Conservation (phyloP, 257 asterid genomes). For the Solanum phureja region DNA sequence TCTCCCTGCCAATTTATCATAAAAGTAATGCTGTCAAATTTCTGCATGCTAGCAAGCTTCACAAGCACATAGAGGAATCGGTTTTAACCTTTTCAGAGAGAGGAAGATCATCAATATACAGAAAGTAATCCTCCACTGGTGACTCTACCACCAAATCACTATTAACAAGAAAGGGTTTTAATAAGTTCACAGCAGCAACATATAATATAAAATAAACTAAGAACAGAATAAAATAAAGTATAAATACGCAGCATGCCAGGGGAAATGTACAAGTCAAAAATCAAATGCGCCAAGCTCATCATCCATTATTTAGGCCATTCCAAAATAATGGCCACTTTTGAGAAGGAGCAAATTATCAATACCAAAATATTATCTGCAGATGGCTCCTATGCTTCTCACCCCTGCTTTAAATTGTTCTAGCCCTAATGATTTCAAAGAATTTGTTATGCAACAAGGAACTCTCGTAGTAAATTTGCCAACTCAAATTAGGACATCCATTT, state of each 20-base stretch:
- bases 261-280: not conserved
- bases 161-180: not conserved
- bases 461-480: not conserved
- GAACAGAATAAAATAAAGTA: not conserved
- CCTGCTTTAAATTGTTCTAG: not conserved
- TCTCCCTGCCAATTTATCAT: constrained; percentile 37
- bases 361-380: not conserved
- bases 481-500: not conserved
- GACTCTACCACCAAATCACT: constrained; percentile 92
- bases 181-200: not conserved
- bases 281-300: not conserved
- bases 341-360: not conserved
- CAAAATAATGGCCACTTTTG: not conserved
- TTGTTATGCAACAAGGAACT: not conserved
- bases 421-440: not conserved
- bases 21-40: constrained; percentile 1
- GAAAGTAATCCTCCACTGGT: constrained; percentile 80
- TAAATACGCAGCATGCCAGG: not conserved
- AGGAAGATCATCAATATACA: constrained; percentile 81
- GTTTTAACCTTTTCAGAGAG: constrained; percentile 51
- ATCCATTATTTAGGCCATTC: not conserved
- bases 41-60: not conserved
- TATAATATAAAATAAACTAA: not conserved
- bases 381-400: not conserved
- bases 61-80: not conserved